Conservation (phyloP, 441 rosid genomes). For the Populus hybrid region DNA sequence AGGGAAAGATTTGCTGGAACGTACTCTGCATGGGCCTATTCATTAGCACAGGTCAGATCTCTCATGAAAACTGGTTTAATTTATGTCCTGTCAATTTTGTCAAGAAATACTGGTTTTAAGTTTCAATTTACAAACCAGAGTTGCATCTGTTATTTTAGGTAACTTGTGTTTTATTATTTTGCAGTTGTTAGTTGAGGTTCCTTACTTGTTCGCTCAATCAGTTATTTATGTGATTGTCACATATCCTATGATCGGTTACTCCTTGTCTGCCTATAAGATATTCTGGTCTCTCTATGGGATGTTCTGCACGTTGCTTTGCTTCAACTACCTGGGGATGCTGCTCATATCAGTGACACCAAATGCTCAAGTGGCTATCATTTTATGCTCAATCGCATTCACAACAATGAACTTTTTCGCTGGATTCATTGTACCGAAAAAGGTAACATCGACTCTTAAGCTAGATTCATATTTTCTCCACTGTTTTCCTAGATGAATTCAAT, state of each 20-base stretch:
- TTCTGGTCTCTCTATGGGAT: constrained; percentile 43
- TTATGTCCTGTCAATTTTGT: neutral
- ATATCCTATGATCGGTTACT: constrained; percentile 47
- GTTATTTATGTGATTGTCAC: constrained; percentile 33
- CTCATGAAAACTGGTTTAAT: constrained; percentile 20
- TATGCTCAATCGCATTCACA: constrained; percentile 30
- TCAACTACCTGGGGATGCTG: constrained; percentile 48
- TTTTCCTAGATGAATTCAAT: neutral
- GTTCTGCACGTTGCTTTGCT: constrained; percentile 39
- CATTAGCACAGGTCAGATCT: constrained; percentile 51
- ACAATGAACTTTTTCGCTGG: constrained; percentile 41
- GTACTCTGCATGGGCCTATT: constrained; percentile 66
- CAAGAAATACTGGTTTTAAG: too few species aligned
- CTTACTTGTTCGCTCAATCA: constrained; percentile 34
- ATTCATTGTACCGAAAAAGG: constrained; percentile 42
- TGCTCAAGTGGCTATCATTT: constrained; percentile 37
- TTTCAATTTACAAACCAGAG: too few species aligned
- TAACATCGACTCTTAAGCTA: too few species aligned
- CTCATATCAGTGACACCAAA: constrained; percentile 41
- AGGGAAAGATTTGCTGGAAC: constrained; percentile 71
- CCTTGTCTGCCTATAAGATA: constrained; percentile 35
- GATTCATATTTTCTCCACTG: neutral
- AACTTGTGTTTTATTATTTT: neutral
- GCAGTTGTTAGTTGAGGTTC: constrained; percentile 48
- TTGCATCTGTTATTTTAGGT: too few species aligned